Evolutionary conservation across 148 eudicot species (phyloP), one percentile per base, ranked within the genome.

Genomic region (Beta vulgaris): DNA sequence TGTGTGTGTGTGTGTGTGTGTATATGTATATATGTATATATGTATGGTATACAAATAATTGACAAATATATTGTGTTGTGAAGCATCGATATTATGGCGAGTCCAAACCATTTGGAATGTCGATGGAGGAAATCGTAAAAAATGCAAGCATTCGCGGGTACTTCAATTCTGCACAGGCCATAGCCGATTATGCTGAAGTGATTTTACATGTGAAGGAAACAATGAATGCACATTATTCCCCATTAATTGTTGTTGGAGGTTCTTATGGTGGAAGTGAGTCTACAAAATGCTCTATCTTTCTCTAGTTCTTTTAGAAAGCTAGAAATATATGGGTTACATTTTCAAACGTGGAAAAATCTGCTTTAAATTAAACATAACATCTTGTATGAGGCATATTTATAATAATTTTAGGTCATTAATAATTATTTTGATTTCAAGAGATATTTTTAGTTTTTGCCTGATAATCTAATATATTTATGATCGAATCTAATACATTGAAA

Each of bases 201-300:
- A 68, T 79, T 21, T 60, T 73, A n/a, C 64, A 74, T 48, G n/a
- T 79, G 32, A 79, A 74, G 60, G 13, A 37, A 60, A 74, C 14
- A 35, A 31, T 68, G 0, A 37, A 68, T 5, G 82, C 78, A 28
- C 78, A 60, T 28, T 69, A 36, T 37, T 79, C 82, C 23, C 82
- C 82, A 0, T 69, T 79, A 9, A 74, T 79, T 69, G 82, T 79
- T 18, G 1, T 68, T 7, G 82, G 78, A 19, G 82, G 82, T n/a
- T 79, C 82, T 19, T 79, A 79, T 34, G 82, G 82, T 49, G 82
- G 82, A 73, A 79, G 82, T 79, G 15, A 79, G 74, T 77, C 8
- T 6, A 42, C 7, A 12, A 19, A 0, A 29, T 46, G 12, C 23
- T 28, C 39, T 36, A 26, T 36, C 32, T 54, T 34, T 23, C 4